Base-by-base conservation (phyloP, 805 yeast genomes). In the Candida peoriensis region DNA sequence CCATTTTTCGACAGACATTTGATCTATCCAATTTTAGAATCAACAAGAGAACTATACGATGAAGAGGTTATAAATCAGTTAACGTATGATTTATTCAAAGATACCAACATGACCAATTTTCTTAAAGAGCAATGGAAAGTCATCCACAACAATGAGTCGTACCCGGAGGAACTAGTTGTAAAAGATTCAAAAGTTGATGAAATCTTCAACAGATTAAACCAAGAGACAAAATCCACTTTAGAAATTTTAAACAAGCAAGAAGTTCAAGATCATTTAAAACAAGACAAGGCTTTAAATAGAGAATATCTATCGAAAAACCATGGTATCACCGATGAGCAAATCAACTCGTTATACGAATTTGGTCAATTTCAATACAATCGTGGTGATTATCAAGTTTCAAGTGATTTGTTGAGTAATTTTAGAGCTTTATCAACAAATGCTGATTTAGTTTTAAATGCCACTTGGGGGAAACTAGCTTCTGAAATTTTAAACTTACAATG, bases 381-480 rank as follows among this genome's bases (percentile, higher is more conserved):
- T 54, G 83, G 83, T 45, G 76, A 75, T 49, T 77, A 76, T 55
- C 69, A 58, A 39, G 67, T 70, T 62, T 78, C 81, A 6, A 66
- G 76, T 21, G 81, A 77, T 52, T 57, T 76, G 36, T 58, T 76
- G 44, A 69, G 68, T 47, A 77, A 74, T 52, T 77, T 76, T 53
- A 62, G 79, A 54, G 64, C 72, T 11, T 58, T 77, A 15, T 73
- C 80, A 8, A 68, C 72, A 15, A 68, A 75, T 54, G 58, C 59
- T 41, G 73, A 72, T 19, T 57, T 69, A 41, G 65, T 70, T 43
- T 54, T 70, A 37, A 70, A 74, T 41, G 77, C 81, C 15, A 74
- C 81, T 4, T 79, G 86, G 84, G 85, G 85, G 46, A 71, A 70
- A 54, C 61, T 77, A n/a, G 80, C 84, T 2, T 64, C 74, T 20